phyloP scores from a whole-genome alignment of 257 asterid species.

The Parsonsia alboflavescens region DNA sequence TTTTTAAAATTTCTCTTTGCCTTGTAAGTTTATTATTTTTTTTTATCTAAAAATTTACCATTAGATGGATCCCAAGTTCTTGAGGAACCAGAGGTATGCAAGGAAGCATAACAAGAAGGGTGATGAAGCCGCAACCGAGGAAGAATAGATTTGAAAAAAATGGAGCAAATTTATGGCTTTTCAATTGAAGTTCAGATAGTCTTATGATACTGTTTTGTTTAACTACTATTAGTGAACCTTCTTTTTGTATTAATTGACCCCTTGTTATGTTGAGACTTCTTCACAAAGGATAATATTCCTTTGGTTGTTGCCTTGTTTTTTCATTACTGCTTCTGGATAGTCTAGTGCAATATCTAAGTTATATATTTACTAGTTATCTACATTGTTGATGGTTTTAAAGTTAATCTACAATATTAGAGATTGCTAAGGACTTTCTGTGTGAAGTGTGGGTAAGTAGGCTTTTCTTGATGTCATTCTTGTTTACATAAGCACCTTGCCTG shows the following conservation, averaged over 20 bases:
- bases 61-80: slow-evolving; percentile 87
- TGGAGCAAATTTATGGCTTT: background rate
- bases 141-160: slow-evolving; percentile 40
- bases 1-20: background rate
- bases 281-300: background rate
- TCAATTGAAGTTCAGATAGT: background rate
- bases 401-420: background rate
- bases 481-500: no score
- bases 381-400: background rate
- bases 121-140: slow-evolving; percentile 39
- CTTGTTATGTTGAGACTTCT: background rate
- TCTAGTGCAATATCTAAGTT: background rate
- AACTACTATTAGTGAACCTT: background rate
- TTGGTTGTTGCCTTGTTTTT: no score
- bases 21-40: background rate
- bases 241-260: background rate
- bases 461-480: no score
- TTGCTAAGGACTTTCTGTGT: background rate
- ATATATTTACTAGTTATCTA: no score
- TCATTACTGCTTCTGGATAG: no score
- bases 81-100: slow-evolving; percentile 97
- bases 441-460: no score
- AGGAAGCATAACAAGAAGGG: slow-evolving; percentile 77
- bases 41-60: background rate
- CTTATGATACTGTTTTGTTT: background rate